Evolutionary conservation across 2,329 filamentous ascomycete species (phyloP).

Genomic region (Stachybotrys chlorohalonatus): DNA sequence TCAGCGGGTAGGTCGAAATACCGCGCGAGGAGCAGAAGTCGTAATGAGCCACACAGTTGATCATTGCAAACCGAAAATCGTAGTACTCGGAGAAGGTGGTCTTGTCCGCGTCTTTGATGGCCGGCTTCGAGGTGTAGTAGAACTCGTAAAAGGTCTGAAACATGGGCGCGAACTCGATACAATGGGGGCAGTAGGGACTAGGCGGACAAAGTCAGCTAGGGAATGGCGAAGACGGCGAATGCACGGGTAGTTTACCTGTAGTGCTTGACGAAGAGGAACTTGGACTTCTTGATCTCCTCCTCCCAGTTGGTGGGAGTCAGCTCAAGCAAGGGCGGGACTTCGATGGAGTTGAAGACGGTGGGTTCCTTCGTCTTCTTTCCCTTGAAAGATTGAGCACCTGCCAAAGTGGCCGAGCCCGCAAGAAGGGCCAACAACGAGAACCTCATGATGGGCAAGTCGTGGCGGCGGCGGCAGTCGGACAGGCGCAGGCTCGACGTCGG

Average conservation of each 20-base stretch:
- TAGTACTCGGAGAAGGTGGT: conserved; percentile 70
- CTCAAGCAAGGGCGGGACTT: conserved; percentile 56
- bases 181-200: conserved; percentile 61
- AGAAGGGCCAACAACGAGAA: conserved; percentile 33
- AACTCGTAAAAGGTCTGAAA: conserved; percentile 94
- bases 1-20: conserved; percentile 65
- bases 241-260: conserved; percentile 46
- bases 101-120: conserved; percentile 44
- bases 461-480: conserved; percentile 1
- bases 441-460: conserved; percentile 18
- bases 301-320: conserved; percentile 50
- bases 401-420: conserved; percentile 28
- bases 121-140: conserved; percentile 78
- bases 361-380: conserved; percentile 29
- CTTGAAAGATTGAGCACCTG: conserved; percentile 17
- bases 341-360: conserved; percentile 58
- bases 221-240: conserved; percentile 1
- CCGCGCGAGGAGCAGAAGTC: conserved; percentile 65
- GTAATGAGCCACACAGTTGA: conserved; percentile 79
- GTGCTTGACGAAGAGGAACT: conserved; percentile 51
- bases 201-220: conserved; percentile 11
- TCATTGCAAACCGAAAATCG: conserved; percentile 74
- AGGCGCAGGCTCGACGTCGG: background rate
- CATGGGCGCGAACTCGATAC: conserved; percentile 67
- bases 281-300: conserved; percentile 42